Percentiles rank a stretch among this genome's conserved stretches.
Conservation (phyloP, 768 basidiomycete species). For the Glaciozyma antarctica region DNA sequence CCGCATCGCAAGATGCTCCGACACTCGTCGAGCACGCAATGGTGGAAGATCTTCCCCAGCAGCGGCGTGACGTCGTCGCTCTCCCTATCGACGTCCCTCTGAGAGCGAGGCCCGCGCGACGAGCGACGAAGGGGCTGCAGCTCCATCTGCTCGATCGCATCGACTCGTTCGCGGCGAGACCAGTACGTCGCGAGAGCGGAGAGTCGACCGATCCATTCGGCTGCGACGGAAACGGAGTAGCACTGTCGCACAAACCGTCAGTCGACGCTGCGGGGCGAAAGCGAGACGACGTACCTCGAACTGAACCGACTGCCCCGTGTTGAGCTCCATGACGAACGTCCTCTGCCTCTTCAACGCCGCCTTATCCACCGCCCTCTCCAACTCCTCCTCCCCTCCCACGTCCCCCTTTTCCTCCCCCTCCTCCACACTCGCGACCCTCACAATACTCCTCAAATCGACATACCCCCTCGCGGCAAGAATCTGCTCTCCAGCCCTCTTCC, state of each 20-base stretch:
- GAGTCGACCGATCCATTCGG: conserved; percentile 78
- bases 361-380: conserved; percentile 20
- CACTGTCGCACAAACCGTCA: conserved; percentile 46
- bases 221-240: conserved; percentile 44
- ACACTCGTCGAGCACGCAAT: conserved; percentile 77
- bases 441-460: conserved; percentile 62
- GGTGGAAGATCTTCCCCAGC: conserved; percentile 63
- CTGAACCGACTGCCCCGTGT: conserved; percentile 57
- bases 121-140: conserved; percentile 44
- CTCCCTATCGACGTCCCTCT: background rate
- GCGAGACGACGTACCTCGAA: conserved; percentile 57
- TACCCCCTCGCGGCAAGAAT: conserved; percentile 46
- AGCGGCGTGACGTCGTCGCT: conserved; percentile 46
- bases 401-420: background rate
- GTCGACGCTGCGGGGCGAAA: conserved; percentile 39
- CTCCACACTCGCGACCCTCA: conserved; percentile 45
- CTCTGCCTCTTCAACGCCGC: conserved; percentile 50
- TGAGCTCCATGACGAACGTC: conserved; percentile 67
- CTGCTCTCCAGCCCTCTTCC: conserved; percentile 36
- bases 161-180: conserved; percentile 62
- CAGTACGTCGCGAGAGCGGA: conserved; percentile 65
- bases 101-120: conserved; percentile 30
- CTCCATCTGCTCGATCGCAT: conserved; percentile 73
- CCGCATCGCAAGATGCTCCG: conserved; percentile 64
- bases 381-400: background rate